Percentiles rank a stretch among this genome's conserved stretches.
phyloP scores from a whole-genome alignment of 495 filamentous ascomycete genomes.

The Apiosordaria backusii region DNA sequence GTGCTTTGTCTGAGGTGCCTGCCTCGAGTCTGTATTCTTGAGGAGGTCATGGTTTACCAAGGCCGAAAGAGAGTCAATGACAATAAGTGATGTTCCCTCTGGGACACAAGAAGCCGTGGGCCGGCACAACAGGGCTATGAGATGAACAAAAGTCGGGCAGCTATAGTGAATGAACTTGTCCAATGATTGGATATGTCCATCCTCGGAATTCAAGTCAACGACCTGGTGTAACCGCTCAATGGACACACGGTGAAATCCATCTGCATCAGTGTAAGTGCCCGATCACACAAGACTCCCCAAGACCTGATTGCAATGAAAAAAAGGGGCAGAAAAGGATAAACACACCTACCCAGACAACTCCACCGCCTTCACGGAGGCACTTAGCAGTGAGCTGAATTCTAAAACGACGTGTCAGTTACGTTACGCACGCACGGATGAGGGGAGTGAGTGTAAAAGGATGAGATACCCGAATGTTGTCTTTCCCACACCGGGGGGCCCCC shows the following conservation, averaged over 20 bases:
- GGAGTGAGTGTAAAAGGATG: slow-evolving; percentile 5
- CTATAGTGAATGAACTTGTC: slow-evolving; percentile 31
- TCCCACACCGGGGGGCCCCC: slow-evolving; percentile 82
- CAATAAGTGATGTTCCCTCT: slow-evolving; percentile 56
- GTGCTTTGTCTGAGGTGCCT: background rate
- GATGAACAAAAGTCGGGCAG: slow-evolving; percentile 64
- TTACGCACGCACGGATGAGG: background rate
- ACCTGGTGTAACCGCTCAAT: slow-evolving; percentile 27
- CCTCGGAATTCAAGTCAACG: background rate
- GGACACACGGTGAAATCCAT: slow-evolving; percentile 36
- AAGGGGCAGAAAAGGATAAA: slow-evolving; percentile 21
- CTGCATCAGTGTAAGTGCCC: slow-evolving; percentile 21
- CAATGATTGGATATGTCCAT: background rate
- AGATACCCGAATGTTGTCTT: slow-evolving; percentile 79
- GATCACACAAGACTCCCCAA: background rate
- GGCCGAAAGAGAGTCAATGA: slow-evolving; percentile 73
- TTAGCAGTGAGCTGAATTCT: slow-evolving; percentile 69
- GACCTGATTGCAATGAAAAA: background rate
- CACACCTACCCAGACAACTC: slow-evolving; percentile 85
- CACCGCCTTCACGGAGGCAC: slow-evolving; percentile 56
- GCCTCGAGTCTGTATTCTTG: slow-evolving; percentile 19
- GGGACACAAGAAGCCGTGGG: slow-evolving; percentile 60
- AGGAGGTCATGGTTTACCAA: slow-evolving; percentile 73
- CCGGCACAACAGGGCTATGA: slow-evolving; percentile 67
- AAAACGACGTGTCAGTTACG: background rate